Evolutionary conservation across 2,329 filamentous ascomycete species (phyloP).

Genomic region (Colletotrichum nymphaeae): DNA sequence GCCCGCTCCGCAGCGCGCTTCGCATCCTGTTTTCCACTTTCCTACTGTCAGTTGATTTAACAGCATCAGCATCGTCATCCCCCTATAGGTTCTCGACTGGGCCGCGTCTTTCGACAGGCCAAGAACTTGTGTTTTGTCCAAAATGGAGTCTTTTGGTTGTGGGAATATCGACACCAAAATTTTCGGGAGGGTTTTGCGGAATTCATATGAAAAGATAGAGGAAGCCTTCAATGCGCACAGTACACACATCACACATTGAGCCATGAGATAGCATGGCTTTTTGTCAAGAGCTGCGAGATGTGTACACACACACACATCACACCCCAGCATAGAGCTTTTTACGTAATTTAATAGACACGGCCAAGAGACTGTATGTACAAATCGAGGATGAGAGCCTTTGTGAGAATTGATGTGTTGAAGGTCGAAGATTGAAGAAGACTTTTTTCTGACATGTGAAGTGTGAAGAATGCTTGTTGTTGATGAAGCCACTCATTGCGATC

Average conservation of each 20-base stretch:
- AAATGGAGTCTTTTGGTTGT: not conserved
- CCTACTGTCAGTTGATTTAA: constrained; percentile 18
- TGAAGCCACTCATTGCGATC: no score
- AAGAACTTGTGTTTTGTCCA: not conserved
- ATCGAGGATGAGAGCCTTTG: not conserved
- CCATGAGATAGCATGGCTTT: not conserved
- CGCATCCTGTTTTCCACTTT: not conserved
- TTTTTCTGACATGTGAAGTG: no score
- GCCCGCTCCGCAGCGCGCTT: not conserved
- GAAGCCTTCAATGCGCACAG: constrained; percentile 7
- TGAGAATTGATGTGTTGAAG: not conserved
- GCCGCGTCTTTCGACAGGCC: no score
- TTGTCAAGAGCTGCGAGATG: not conserved
- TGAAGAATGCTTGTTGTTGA: no score
- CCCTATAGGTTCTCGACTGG: not conserved
- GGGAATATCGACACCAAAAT: not conserved
- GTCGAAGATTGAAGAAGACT: no score
- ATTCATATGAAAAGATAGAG: constrained; percentile 14
- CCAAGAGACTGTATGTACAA: not conserved
- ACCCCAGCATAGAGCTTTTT: constrained; percentile 9
- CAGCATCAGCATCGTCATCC: not conserved
- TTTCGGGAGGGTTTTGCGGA: not conserved
- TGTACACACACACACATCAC: not conserved
- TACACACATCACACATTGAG: not conserved
- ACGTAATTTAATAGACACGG: constrained; percentile 27